phyloP scores from a whole-genome alignment of 2,329 filamentous ascomycete genomes.

The Fusarium virguliforme region DNA sequence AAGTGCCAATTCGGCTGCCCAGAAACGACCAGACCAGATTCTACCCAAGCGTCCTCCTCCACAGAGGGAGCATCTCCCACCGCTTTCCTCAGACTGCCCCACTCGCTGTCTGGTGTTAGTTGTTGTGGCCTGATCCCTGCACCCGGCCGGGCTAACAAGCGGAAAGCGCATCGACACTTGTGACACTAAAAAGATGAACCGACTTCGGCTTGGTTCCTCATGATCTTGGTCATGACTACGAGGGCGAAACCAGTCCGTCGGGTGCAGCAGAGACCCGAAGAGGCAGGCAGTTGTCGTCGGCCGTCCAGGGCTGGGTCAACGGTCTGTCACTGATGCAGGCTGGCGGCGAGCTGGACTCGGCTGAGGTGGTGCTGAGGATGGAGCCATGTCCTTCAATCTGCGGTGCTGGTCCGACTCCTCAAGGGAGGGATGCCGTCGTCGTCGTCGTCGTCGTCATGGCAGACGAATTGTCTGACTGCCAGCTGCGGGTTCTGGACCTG shows the following conservation, averaged over 20 bases:
- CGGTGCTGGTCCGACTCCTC: constrained; percentile 24
- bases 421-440: no score
- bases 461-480: constrained; percentile 14
- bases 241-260: constrained; percentile 37
- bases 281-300: constrained; percentile 23
- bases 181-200: constrained; percentile 30
- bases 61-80: constrained; percentile 12
- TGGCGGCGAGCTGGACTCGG: constrained; percentile 9
- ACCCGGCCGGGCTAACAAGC: constrained; percentile 34
- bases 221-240: constrained; percentile 27
- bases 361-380: constrained; percentile 29
- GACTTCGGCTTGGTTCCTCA: constrained; percentile 37
- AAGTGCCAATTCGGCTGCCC: constrained; percentile 23
- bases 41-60: constrained; percentile 18
- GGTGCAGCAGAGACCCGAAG: constrained; percentile 33
- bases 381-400: constrained; percentile 35
- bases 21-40: constrained; percentile 10
- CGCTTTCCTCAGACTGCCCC: constrained; percentile 14
- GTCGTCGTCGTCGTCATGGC: constrained; percentile 26
- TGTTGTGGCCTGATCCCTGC: constrained; percentile 37
- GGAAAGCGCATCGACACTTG: constrained; percentile 34
- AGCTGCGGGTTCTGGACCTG: constrained; percentile 1
- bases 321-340: constrained; percentile 20
- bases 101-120: constrained; percentile 30
- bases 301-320: constrained; percentile 8